Evolutionary conservation across 805 yeast species (phyloP), one percentile per base, ranked within the genome.

Genomic region (Blastobotrys mokoenaii): DNA sequence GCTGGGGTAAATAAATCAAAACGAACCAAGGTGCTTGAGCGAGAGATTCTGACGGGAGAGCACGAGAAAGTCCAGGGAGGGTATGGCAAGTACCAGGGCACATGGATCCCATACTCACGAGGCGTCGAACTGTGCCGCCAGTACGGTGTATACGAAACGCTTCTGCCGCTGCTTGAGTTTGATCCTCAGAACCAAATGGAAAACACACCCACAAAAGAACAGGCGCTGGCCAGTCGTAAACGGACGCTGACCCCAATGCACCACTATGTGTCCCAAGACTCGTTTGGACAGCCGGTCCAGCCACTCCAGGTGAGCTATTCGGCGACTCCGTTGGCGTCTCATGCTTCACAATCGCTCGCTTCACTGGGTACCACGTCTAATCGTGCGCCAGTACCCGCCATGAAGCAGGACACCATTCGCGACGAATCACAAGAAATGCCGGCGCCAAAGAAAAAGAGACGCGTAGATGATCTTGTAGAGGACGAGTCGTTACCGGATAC

Each of bases 31-130:
- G 70, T 79, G 41, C 72, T 82, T 48, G 87, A 81, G 50, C 71
- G 71, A 51, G 85, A 80, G 51, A 78, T 79, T 36, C 76, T 71
- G 46, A 72, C 77, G 5, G 81, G 83, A n/a, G 67, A 65, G 31
- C 82, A 78, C 56, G 88, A 82, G 54, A 80, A 80, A 54, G 80
- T 80, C 20, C 84, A 80, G 60, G 85, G 85, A 31, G 86, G 85
- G 0, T 76, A 79, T 51, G 85, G 84, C n/a, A 77, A 78, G 54
- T 79, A 77, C 60, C 85, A 80, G 59, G 89, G 88, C 8, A 81
- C 83, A 10, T 82, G 88, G 86, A 69, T 80, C 36, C 84, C 88
- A 3, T 73, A 72, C 52, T 79, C 73, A 45, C 63, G 77, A 30
- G 82, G 82, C 1, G 67, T 73, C 10, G 71, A 74, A 33, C 69